Evolutionary conservation across 345 rosid species (phyloP).

Genomic region (Lepidium sativum): DNA sequence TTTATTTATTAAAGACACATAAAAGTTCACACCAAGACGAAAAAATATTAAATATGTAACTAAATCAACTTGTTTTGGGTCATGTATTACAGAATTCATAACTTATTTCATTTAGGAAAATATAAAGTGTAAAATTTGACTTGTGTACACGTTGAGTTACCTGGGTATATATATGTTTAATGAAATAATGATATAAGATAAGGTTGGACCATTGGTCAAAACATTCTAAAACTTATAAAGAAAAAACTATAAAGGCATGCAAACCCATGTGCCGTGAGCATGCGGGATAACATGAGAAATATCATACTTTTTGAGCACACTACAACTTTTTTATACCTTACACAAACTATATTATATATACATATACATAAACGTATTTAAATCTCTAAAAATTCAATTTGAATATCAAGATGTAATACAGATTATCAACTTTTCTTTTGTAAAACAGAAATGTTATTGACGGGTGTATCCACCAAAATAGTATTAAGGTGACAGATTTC

Average conservation of each 20-base stretch:
- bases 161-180: too few species aligned
- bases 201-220: slow-evolving; percentile 20
- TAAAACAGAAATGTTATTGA: neutral
- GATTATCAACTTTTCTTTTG: slow-evolving; percentile 13
- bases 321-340: neutral
- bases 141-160: too few species aligned
- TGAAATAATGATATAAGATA: too few species aligned
- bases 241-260: slow-evolving; percentile 7
- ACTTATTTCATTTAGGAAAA: too few species aligned
- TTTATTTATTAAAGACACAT: too few species aligned
- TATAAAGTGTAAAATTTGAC: too few species aligned
- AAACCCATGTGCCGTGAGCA: slow-evolving; percentile 29
- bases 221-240: slow-evolving; percentile 11
- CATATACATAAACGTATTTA: neutral
- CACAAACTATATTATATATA: neutral
- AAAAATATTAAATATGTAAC: too few species aligned
- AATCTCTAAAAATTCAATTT: slow-evolving; percentile 1
- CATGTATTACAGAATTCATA: too few species aligned
- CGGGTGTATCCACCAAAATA: slow-evolving; percentile 12
- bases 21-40: too few species aligned
- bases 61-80: too few species aligned
- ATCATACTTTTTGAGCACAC: slow-evolving; percentile 7
- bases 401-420: slow-evolving; percentile 26
- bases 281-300: slow-evolving; percentile 22
- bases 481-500: slow-evolving; percentile 15